These are phyloP conservation scores for Podila clonocystis DNA, from an alignment of 192 early-diverging fungal species.

Conservation along the genomic window DNA sequence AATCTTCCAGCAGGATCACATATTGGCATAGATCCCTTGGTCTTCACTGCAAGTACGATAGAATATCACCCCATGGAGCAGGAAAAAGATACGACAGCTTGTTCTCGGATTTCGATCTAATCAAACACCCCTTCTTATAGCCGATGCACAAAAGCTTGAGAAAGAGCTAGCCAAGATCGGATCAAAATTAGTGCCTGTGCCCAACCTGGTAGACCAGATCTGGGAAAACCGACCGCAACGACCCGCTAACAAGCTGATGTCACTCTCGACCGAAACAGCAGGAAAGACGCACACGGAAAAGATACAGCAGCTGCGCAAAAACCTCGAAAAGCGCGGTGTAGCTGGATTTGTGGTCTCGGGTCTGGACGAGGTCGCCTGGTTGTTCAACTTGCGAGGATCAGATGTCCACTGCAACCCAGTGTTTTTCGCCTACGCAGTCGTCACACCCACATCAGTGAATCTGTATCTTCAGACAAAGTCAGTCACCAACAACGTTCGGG, in stretches of 20 bases:
- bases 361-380: conserved; percentile 96
- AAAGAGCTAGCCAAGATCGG: conserved; percentile 63
- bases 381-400: conserved; percentile 96
- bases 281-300: conserved; percentile 66
- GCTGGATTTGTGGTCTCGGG: conserved; percentile 85
- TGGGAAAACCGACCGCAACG: conserved; percentile 80
- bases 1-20: too few relatives aligned
- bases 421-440: conserved; percentile 89
- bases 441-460: conserved; percentile 70
- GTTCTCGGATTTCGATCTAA: background rate
- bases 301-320: conserved; percentile 73
- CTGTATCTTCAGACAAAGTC: conserved; percentile 85
- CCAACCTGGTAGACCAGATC: conserved; percentile 89
- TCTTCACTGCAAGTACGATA: too few relatives aligned
- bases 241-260: conserved; percentile 57
- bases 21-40: background rate
- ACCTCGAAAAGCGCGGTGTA: conserved; percentile 64
- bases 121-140: conserved; percentile 5
- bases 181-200: conserved; percentile 72
- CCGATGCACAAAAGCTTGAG: conserved; percentile 64
- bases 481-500: conserved; percentile 65
- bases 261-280: conserved; percentile 23
- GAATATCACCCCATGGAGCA: too few relatives aligned
- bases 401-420: conserved; percentile 98
- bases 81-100: too few relatives aligned